These are phyloP conservation scores for Globisporangium radiosum DNA, from an alignment of 352 stramenopile species.

Conservation along the genomic window DNA sequence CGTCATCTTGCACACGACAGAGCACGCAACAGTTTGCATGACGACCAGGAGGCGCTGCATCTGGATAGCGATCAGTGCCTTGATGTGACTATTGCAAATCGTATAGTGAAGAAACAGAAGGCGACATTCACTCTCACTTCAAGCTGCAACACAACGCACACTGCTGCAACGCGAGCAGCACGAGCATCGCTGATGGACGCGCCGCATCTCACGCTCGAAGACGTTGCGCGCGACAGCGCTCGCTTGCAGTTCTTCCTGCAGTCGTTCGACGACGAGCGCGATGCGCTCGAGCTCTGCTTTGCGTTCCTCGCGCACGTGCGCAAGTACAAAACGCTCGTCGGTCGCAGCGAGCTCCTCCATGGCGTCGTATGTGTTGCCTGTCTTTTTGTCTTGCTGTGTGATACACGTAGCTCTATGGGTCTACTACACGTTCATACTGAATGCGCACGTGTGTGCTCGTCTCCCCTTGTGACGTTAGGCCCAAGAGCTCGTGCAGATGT, in stretches of 20 bases:
- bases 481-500: slow-evolving; percentile 34
- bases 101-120: too few relatives aligned
- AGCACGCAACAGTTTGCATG: too few relatives aligned
- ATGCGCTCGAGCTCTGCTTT: slow-evolving; percentile 49
- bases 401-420: too few relatives aligned
- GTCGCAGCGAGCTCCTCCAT: slow-evolving; percentile 34
- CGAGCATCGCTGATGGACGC: too few relatives aligned
- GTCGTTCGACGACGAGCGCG: slow-evolving; percentile 48
- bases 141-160: neutral
- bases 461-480: slow-evolving; percentile 20
- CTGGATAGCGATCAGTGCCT: too few relatives aligned
- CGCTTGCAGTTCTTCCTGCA: slow-evolving; percentile 50
- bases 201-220: slow-evolving; percentile 37
- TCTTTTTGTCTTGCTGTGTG: neutral
- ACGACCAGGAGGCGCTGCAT: too few relatives aligned
- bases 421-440: too few relatives aligned
- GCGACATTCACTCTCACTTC: neutral
- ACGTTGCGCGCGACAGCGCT: slow-evolving; percentile 49
- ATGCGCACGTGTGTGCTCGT: too few relatives aligned
- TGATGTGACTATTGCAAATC: too few relatives aligned
- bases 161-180: too few relatives aligned
- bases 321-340: slow-evolving; percentile 50
- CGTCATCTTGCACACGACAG: too few relatives aligned
- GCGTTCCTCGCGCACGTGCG: slow-evolving; percentile 47
- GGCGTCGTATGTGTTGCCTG: slow-evolving; percentile 21